Base-by-base conservation (phyloP, 768 basidiomycete species). In the Mycena albidolilacea region DNA sequence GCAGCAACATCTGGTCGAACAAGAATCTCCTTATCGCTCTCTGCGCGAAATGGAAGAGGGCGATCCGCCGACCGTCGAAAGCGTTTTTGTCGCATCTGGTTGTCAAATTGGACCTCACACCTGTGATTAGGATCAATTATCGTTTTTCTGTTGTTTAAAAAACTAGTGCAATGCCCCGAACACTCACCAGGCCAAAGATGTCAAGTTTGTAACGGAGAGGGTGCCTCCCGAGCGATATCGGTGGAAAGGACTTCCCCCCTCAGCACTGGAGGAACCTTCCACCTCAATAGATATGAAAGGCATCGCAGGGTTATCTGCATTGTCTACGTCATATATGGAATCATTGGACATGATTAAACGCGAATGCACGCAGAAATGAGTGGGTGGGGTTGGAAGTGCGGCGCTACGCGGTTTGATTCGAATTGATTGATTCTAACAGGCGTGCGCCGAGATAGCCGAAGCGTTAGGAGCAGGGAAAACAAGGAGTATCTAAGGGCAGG, bases 51-150 rank as follows among this genome's bases (percentile, higher is more conserved):
- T 2, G 88, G 82, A 12, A 80, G 70, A 0, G 93, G 93, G 30
- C 93, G 87, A 11, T 81, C 70, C 21, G 83, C 81, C 0, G 92
- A 73, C 17, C 87, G 89, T 57, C 80, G 85, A 57, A 84, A 81
- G 23, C 92, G 85, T 70, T 82, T 83, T 70, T 92, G 91, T 41
- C 89, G 88, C 50, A 95, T 83, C 4, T 92, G 88, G 77, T 95
- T 95, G 75, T 95, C 93, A 78, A 89, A 90, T 78, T 94, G 93
- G 6, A 94, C 87, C 78, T 94, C 94, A 77, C 94, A 95, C 94
- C 94, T 94, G 76, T 54, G 50, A 44, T 41, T 21, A 7, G 1
- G n/a, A 17, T 70, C n/a, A 70, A 17, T 52, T 52, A 52, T 46
- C n/a, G 17, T 6, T 35, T 14, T 38, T 74, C 39, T 74, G 67